Conservation (phyloP, 169 alveolate genomes). For the Plasmodium relictum region DNA sequence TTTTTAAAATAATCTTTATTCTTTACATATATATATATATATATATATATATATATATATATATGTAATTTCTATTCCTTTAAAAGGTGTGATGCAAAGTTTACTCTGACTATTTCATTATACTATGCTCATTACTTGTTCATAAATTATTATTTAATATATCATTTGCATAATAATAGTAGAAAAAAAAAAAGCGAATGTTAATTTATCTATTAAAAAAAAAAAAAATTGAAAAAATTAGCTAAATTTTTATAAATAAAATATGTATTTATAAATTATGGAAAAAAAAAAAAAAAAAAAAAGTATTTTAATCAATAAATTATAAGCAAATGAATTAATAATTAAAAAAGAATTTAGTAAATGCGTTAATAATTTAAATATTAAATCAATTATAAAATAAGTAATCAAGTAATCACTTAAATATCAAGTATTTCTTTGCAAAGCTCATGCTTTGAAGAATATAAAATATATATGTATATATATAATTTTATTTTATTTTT, state of each 20-base stretch:
- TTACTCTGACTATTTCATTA: background rate
- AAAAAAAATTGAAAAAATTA: constrained; percentile 12
- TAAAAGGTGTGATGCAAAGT: constrained; percentile 1
- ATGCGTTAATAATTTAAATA: background rate
- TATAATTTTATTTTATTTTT: too few species aligned
- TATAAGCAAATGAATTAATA: background rate
- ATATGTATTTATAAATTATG: background rate
- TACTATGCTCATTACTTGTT: background rate
- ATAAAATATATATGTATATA: background rate
- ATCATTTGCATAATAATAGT: background rate
- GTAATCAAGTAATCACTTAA: background rate
- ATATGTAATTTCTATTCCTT: constrained; percentile 4
- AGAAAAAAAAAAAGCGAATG: background rate
- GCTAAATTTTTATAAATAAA: constrained; percentile 10
- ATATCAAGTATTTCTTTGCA: background rate
- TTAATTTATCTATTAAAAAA: background rate
- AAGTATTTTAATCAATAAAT: background rate
- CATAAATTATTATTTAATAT: background rate
- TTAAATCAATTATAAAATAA: background rate
- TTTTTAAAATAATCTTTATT: background rate
- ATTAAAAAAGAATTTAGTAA: background rate
- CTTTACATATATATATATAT: background rate
- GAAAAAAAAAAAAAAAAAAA: background rate
- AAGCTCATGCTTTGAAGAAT: constrained; percentile 10
- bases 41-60: background rate